Conservation (phyloP, 2,329 filamentous ascomycete genomes). For the Hymenoscyphus repandus region DNA sequence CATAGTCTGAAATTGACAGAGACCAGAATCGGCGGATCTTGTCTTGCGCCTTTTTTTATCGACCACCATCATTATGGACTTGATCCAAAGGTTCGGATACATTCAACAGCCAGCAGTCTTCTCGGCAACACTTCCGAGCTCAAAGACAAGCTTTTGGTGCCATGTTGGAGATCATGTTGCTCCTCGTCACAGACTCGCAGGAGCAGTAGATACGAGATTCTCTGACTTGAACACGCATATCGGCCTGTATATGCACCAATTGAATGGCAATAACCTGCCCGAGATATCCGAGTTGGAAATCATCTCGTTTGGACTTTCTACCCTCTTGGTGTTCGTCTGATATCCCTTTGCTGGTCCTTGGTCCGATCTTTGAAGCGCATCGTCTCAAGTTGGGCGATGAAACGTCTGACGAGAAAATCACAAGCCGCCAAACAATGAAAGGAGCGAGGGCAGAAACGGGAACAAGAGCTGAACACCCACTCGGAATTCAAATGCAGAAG, state of each 20-base stretch:
- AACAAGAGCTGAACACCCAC: background rate
- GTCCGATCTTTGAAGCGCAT: background rate
- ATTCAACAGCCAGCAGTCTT: no score
- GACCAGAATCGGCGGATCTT: no score
- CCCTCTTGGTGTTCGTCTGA: background rate
- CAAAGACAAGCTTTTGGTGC: constrained; percentile 1
- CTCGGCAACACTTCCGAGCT: no score
- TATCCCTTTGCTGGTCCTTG: background rate
- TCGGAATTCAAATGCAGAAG: background rate
- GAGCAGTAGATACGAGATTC: no score
- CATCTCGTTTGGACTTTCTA: background rate
- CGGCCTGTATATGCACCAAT: background rate
- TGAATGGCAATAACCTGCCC: background rate
- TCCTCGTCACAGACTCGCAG: background rate
- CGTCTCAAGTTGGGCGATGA: constrained; percentile 5
- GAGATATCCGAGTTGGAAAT: background rate
- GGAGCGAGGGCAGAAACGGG: background rate
- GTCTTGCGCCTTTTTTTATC: no score
- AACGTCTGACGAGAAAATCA: constrained; percentile 2
- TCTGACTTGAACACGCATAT: no score
- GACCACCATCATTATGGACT: no score
- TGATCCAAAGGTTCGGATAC: no score
- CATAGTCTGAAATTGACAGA: no score
- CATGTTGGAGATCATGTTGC: background rate
- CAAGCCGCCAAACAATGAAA: background rate